A percentile compares a stretch with the other conserved stretches of the same genome.
These are phyloP conservation scores for Asterophora parasitica DNA, from an alignment of 768 basidiomycete species.

Conservation along the genomic window DNA sequence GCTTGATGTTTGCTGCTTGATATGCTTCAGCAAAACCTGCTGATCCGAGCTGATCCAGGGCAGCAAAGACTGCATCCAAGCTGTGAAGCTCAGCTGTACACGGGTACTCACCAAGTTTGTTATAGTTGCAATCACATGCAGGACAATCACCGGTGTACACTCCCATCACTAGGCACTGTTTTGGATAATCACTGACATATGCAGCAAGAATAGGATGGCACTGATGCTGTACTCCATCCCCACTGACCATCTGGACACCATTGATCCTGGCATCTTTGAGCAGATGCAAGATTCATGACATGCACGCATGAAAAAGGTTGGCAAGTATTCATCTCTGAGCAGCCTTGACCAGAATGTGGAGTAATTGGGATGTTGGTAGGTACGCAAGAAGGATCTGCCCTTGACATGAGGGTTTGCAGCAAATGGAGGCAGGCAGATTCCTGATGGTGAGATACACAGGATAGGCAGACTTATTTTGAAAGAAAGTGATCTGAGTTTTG, in stretches of 20 bases:
- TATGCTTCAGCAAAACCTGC: slow-evolving; percentile 10
- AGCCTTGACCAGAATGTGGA: slow-evolving; percentile 20
- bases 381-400: slow-evolving; percentile 36
- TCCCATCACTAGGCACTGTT: slow-evolving; percentile 35
- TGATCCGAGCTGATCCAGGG: slow-evolving; percentile 22
- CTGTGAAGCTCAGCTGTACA: slow-evolving; percentile 6
- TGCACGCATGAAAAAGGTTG: slow-evolving; percentile 35
- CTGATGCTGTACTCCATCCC: slow-evolving; percentile 28
- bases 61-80: slow-evolving; percentile 16
- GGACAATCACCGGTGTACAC: slow-evolving; percentile 25
- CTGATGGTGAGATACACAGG: no score
- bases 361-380: slow-evolving; percentile 24
- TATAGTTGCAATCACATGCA: slow-evolving; percentile 13
- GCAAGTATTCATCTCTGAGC: slow-evolving; percentile 20
- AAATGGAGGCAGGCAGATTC: slow-evolving; percentile 25
- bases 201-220: slow-evolving; percentile 36
- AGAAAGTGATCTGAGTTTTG: no score
- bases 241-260: slow-evolving; percentile 24
- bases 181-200: slow-evolving; percentile 38
- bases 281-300: slow-evolving; percentile 24
- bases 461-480: no score
- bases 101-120: slow-evolving; percentile 17
- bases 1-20: slow-evolving; percentile 19
- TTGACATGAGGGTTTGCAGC: slow-evolving; percentile 31
- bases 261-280: slow-evolving; percentile 21